Evolutionary conservation across 768 basidiomycete species (phyloP).

Genomic region (Lactifluus piperatus): DNA sequence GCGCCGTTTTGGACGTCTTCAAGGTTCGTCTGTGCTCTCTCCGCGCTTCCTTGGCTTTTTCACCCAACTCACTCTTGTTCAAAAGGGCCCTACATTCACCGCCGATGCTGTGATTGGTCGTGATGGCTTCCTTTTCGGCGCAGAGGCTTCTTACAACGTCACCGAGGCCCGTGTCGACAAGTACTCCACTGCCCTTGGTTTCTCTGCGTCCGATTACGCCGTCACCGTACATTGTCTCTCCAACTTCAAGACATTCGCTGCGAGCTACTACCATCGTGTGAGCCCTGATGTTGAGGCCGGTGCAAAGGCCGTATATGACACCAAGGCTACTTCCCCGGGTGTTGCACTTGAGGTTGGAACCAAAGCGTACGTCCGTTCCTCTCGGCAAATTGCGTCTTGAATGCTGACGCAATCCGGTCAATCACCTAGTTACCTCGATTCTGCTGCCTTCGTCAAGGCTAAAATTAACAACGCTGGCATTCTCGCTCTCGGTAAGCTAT

Average conservation of each 20-base stretch:
- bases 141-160: constrained; percentile 94
- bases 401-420: background rate
- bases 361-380: constrained; percentile 58
- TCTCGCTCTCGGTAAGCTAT: constrained; percentile 65
- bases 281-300: constrained; percentile 87
- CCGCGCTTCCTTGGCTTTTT: background rate
- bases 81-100: constrained; percentile 92
- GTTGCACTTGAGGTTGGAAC: constrained; percentile 91
- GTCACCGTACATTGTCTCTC: constrained; percentile 90
- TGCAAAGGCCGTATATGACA: constrained; percentile 94
- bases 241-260: constrained; percentile 89
- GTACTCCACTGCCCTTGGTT: constrained; percentile 88
- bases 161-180: constrained; percentile 86
- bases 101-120: constrained; percentile 93
- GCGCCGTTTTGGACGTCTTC: constrained; percentile 86
- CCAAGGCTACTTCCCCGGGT: constrained; percentile 78
- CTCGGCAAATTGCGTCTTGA: background rate
- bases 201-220: constrained; percentile 93
- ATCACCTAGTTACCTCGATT: constrained; percentile 61
- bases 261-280: constrained; percentile 98
- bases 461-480: constrained; percentile 98
- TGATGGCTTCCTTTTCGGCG: constrained; percentile 95
- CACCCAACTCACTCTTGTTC: background rate
- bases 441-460: constrained; percentile 89
- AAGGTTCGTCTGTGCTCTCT: constrained; percentile 53